Evolutionary conservation across 1,284 basidiomycete species (phyloP), one percentile per base, ranked within the genome.

Genomic region (Pseudozyma sp.): DNA sequence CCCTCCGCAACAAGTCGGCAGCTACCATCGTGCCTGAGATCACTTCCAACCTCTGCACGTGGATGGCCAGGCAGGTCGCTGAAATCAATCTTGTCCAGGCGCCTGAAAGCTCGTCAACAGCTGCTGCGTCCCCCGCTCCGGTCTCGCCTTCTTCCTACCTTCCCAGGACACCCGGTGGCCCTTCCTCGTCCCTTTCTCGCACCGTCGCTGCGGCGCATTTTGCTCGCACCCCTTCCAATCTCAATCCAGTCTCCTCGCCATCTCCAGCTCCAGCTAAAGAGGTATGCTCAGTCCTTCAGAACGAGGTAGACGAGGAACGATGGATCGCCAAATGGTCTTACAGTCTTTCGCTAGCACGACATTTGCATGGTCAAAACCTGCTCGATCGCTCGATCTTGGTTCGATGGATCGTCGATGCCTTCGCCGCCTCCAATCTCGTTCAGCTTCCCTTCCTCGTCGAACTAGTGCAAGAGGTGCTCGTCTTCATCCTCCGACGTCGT

Each of bases 261-360:
- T 52, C 55, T 5, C 43, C 52, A 3, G 59, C 57, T 11, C 55
- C 60, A 18, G 40, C 48, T 44, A 57, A 58, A 42, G 57, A 73
- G 11, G 48, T 63, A 21, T 73, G 70, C 54, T 39, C 53, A 16
- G 61, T 70, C 4, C 40, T 77, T 18, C 65, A 70, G n/a, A 72
- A 93, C 56, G 81, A 87, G 0, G 90, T 92, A 18, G 88, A 88
- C 36, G 88, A 92, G 40, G 90, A 91, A 58, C 88, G 88, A 58
- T 95, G 94, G 94, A 88, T 92, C 51, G 90, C 90, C 2, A 91
- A 92, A 55, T 95, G 93, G 82, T 88, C 88, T 13, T 96, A 94
- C 85, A 90, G 91, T 89, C 54, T 80, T 14, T 66, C 74, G 11
- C 77, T 84, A 2, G 86, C 96, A 38, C 89, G 91, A 25, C 89